A percentile compares a stretch with the other conserved stretches of the same genome.
These are phyloP conservation scores for Phanerochaete carnosa DNA, from an alignment of 768 basidiomycete species.

Conservation along the genomic window DNA sequence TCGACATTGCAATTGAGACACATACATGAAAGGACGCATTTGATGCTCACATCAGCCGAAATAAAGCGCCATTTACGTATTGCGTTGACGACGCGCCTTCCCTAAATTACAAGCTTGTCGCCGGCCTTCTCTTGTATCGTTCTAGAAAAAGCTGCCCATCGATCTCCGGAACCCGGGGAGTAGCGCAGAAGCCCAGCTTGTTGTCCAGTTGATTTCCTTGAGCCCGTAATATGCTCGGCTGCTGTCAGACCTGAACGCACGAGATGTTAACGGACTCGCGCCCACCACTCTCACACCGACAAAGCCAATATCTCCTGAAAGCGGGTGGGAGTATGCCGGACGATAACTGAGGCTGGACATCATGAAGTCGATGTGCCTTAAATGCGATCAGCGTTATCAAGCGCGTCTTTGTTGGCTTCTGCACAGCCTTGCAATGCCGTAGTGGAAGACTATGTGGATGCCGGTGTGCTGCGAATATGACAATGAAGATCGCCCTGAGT, in stretches of 20 bases:
- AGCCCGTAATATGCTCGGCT: background rate
- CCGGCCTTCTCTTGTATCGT: constrained; percentile 12
- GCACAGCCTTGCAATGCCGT: constrained; percentile 32
- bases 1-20: no score
- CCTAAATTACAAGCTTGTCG: background rate
- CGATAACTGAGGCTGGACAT: background rate
- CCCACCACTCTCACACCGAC: background rate
- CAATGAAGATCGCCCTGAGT: background rate
- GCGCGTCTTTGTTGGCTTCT: no score
- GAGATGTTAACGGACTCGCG: background rate
- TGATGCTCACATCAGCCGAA: no score
- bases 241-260: background rate
- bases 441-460: constrained; percentile 20
- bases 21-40: no score
- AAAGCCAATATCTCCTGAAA: background rate
- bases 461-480: background rate
- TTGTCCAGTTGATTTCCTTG: background rate
- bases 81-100: constrained; percentile 4
- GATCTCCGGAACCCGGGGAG: background rate
- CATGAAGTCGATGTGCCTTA: background rate
- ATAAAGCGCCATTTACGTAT: no score
- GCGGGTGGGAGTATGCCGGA: no score
- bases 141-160: constrained; percentile 9
- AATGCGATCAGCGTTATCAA: background rate
- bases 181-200: background rate